Evolutionary conservation across 2,329 filamentous ascomycete species (phyloP).

Genomic region (Proliferodiscus dingleyae): DNA sequence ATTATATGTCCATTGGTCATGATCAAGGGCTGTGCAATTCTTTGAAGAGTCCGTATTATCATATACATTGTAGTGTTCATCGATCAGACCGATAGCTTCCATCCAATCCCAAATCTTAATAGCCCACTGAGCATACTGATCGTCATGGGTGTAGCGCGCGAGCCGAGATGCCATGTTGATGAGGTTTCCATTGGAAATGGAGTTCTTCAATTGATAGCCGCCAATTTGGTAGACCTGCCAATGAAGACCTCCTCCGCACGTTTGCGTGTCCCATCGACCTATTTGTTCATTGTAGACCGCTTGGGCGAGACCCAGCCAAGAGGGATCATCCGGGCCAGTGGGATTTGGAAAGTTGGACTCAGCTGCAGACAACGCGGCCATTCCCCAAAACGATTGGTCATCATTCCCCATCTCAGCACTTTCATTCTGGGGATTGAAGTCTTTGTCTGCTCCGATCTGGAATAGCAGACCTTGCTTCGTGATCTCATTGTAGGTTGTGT

Average conservation of each 20-base stretch:
- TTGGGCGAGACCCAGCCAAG: slow-evolving; percentile 67
- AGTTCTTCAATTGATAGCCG: slow-evolving; percentile 73
- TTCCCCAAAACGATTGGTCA: slow-evolving; percentile 69
- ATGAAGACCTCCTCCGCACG: slow-evolving; percentile 67
- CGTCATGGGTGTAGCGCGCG: slow-evolving; percentile 69
- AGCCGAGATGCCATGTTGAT: slow-evolving; percentile 60
- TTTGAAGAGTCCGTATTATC: slow-evolving; percentile 53
- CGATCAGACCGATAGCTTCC: slow-evolving; percentile 50
- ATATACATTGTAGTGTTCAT: slow-evolving; percentile 53
- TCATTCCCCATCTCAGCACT: slow-evolving; percentile 65
- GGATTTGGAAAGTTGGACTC: slow-evolving; percentile 60
- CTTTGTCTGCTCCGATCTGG: slow-evolving; percentile 65
- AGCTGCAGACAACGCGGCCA: slow-evolving; percentile 63
- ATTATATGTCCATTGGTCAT: slow-evolving; percentile 66
- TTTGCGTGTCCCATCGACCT: slow-evolving; percentile 61
- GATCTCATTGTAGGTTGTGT: slow-evolving; percentile 64
- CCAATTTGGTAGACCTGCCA: slow-evolving; percentile 84
- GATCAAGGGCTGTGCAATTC: slow-evolving; percentile 53
- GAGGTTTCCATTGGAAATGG: slow-evolving; percentile 55
- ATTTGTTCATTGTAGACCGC: slow-evolving; percentile 77
- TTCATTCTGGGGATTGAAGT: slow-evolving; percentile 73
- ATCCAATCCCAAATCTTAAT: slow-evolving; percentile 68
- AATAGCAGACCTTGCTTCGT: slow-evolving; percentile 63
- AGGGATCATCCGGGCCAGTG: slow-evolving; percentile 43
- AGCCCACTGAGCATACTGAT: slow-evolving; percentile 72